Evolutionary conservation across 192 early-diverging fungal genomes (phyloP).

Genomic region (Anaeromyces robustus): DNA sequence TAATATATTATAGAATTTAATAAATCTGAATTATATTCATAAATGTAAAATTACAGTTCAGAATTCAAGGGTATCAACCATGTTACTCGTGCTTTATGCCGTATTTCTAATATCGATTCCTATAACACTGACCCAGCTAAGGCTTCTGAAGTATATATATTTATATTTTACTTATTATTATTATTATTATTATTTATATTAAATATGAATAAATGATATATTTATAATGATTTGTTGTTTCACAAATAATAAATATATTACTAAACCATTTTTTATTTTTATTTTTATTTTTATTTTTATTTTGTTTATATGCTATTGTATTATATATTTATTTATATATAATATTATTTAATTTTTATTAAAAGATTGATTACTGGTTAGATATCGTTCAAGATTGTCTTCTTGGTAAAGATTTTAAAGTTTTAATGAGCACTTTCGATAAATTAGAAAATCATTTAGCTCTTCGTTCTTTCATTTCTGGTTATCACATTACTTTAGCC

Average conservation of each 20-base stretch:
- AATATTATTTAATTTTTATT: no score
- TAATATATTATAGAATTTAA: no score
- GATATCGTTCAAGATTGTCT: slow-evolving; percentile 51
- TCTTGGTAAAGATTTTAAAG: slow-evolving; percentile 44
- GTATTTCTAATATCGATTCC: not conserved
- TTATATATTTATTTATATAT: no score
- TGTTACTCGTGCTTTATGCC: slow-evolving; percentile 11
- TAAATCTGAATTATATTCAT: no score
- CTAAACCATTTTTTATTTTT: no score
- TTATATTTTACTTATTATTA: no score
- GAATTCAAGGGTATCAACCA: slow-evolving; percentile 9
- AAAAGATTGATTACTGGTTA: slow-evolving; percentile 50
- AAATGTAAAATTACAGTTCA: no score
- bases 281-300: no score
- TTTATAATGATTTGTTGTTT: no score
- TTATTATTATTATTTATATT: not conserved
- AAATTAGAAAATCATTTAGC: slow-evolving; percentile 68
- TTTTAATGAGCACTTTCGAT: slow-evolving; percentile 45
- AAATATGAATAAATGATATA: no score
- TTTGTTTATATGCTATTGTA: no score
- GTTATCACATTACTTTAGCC: slow-evolving; percentile 56
- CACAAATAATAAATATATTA: no score
- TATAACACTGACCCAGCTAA: slow-evolving; percentile 9
- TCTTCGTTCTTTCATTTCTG: slow-evolving; percentile 64
- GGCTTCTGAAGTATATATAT: not conserved